Percentiles rank a stretch among this genome's conserved stretches.
phyloP scores from a whole-genome alignment of 176 grass and related monocot genomes.

The Eremochloa ophiuroides region DNA sequence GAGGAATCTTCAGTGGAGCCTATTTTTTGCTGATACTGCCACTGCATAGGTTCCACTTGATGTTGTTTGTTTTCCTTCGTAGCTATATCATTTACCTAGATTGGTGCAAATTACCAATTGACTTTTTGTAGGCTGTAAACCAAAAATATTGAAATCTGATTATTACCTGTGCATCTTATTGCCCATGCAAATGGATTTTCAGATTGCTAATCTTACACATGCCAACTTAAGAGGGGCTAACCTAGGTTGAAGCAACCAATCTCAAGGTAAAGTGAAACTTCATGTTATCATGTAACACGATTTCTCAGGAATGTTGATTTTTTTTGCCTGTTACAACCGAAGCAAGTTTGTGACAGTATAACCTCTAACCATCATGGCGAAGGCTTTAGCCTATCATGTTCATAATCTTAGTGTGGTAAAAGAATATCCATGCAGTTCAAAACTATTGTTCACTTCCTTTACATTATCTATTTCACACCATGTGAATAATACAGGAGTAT shows the following conservation, averaged over 20 bases:
- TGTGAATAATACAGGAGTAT: neutral
- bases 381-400: neutral
- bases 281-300: neutral
- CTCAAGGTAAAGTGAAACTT: slow-evolving; percentile 65
- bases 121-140: neutral
- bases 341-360: slow-evolving; percentile 8
- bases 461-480: neutral
- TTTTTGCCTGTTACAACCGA: neutral
- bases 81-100: neutral
- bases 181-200: slow-evolving; percentile 31
- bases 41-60: too few relatives aligned
- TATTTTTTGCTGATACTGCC: too few relatives aligned
- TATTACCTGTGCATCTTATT: slow-evolving; percentile 28
- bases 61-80: slow-evolving; percentile 2
- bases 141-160: slow-evolving; percentile 15
- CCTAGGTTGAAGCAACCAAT: slow-evolving; percentile 96
- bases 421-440: neutral
- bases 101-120: neutral
- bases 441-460: neutral
- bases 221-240: slow-evolving; percentile 77
- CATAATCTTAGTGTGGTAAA: neutral
- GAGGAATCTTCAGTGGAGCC: too few relatives aligned
- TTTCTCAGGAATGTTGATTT: neutral
- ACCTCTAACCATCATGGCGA: neutral
- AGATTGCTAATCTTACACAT: slow-evolving; percentile 68